Conservation (phyloP, 129 eudicot genomes). For the Artemisia tridentata region DNA sequence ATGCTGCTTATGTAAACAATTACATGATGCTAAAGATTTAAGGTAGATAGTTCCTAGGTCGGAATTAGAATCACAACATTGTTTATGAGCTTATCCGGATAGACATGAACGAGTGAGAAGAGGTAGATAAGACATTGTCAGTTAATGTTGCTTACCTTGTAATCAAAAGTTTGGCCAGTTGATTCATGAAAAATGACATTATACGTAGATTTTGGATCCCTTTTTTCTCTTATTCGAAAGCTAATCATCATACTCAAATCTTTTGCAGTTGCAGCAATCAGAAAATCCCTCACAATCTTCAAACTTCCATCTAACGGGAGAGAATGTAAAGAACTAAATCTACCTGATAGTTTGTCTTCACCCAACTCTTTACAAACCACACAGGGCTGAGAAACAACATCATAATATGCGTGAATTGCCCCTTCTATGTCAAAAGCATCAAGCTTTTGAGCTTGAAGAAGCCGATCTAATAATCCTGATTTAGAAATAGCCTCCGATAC, state of each 20-base stretch:
- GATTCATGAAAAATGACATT: conserved; percentile 55
- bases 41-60: no score
- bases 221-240: conserved; percentile 52
- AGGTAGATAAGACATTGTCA: neutral
- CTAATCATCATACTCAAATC: conserved; percentile 92
- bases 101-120: no score
- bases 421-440: conserved; percentile 86
- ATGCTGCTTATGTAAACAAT: no score
- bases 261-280: conserved; percentile 91
- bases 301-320: conserved; percentile 56
- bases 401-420: conserved; percentile 93
- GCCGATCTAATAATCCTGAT: conserved; percentile 57
- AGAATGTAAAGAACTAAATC: conserved; percentile 55
- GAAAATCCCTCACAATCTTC: conserved; percentile 68
- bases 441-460: conserved; percentile 85
- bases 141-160: conserved; percentile 54
- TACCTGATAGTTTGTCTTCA: conserved; percentile 38
- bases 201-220: conserved; percentile 45
- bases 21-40: no score
- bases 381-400: conserved; percentile 77
- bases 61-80: no score
- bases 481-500: conserved; percentile 57
- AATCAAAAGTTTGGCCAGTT: conserved; percentile 71
- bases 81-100: no score
- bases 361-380: conserved; percentile 46